Percentiles rank a stretch among this genome's conserved stretches.
Evolutionary conservation across 2,329 filamentous ascomycete genomes (phyloP).

Genomic region (Colletotrichum gigasporum): DNA sequence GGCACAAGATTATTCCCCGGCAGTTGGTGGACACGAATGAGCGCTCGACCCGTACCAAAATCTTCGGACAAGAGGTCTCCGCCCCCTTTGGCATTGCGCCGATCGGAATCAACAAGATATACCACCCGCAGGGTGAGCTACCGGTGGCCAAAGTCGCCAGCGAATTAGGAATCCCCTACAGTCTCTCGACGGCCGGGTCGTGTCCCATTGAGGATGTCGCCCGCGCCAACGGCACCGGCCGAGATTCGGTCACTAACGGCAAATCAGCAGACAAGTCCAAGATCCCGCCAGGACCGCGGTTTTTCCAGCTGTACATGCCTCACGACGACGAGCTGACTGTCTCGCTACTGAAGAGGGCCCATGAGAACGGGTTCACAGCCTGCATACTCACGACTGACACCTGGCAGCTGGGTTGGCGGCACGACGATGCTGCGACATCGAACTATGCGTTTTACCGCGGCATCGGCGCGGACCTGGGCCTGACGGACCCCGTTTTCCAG

Average conservation of each 20-base stretch:
- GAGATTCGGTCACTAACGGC: not conserved
- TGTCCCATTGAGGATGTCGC: constrained; percentile 67
- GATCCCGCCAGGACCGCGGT: constrained; percentile 50
- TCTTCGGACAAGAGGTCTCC: constrained; percentile 68
- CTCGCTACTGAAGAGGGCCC: constrained; percentile 64
- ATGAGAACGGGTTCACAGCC: constrained; percentile 62
- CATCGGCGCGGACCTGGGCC: constrained; percentile 65
- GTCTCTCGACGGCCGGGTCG: constrained; percentile 65
- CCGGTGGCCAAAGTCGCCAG: constrained; percentile 67
- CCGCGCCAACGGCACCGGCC: constrained; percentile 56
- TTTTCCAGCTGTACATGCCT: constrained; percentile 72
- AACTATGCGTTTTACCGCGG: constrained; percentile 73
- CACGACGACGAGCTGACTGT: constrained; percentile 69
- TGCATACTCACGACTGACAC: constrained; percentile 71
- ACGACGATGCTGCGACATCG: constrained; percentile 62
- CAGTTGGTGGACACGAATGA: constrained; percentile 67
- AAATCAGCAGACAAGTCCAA: constrained; percentile 13
- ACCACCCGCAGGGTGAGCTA: constrained; percentile 66
- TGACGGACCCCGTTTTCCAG: constrained; percentile 68
- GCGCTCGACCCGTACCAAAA: constrained; percentile 64
- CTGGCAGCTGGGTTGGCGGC: constrained; percentile 70
- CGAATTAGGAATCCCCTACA: constrained; percentile 69
- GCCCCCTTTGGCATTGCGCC: constrained; percentile 73
- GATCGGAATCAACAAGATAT: constrained; percentile 73
- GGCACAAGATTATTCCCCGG: constrained; percentile 69